Percentiles rank a stretch among this genome's conserved stretches.
These are phyloP conservation scores for Myriosclerotinia scirpicola DNA, from an alignment of 2,329 filamentous ascomycete genomes.

Conservation along the genomic window DNA sequence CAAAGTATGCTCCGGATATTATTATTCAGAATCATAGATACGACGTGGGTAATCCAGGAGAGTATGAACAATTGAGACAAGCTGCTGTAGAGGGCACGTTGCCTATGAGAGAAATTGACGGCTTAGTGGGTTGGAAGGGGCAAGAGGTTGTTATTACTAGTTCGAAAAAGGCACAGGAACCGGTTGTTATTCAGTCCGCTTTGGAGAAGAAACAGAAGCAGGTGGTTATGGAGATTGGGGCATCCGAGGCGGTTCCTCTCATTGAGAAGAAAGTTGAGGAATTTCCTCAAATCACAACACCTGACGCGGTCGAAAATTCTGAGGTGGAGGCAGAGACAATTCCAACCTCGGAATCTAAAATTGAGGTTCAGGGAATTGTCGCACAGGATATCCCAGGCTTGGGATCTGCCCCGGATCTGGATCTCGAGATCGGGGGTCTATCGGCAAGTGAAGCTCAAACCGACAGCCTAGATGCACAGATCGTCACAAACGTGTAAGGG, in stretches of 20 bases:
- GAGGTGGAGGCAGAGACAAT: too few species aligned
- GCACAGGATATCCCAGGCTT: not conserved
- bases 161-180: not conserved
- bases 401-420: not conserved
- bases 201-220: not conserved
- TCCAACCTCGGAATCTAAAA: not conserved
- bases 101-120: not conserved
- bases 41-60: not conserved
- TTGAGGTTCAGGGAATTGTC: not conserved
- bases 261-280: too few species aligned
- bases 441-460: not conserved
- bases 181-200: not conserved
- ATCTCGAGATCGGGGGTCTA: not conserved
- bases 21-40: slow-evolving; percentile 15
- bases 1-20: slow-evolving; percentile 1
- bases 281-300: not conserved
- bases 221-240: not conserved
- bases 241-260: not conserved
- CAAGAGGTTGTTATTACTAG: slow-evolving; percentile 4
- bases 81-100: not conserved
- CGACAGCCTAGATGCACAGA: not conserved
- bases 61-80: not conserved
- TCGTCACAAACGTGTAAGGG: not conserved
- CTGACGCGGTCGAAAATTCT: not conserved
- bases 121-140: not conserved